phyloP scores from a whole-genome alignment of 139 green algal genomes.

The Marvania coccoides region DNA sequence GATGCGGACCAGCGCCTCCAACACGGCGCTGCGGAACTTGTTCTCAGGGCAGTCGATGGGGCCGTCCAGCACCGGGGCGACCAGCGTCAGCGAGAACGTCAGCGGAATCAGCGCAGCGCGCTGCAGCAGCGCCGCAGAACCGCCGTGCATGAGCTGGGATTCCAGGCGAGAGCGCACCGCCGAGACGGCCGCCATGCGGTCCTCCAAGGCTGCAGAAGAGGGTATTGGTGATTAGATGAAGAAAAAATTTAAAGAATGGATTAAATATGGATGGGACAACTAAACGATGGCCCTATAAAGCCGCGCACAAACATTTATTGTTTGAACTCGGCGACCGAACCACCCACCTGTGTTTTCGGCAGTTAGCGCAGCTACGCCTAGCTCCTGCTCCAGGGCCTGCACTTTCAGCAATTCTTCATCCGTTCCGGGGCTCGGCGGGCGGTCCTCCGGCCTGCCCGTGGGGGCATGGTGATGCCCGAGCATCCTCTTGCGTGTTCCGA shows the following conservation, averaged over 20 bases:
- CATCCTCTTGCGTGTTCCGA: constrained; percentile 1
- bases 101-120: constrained; percentile 39
- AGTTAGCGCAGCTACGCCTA: neutral
- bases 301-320: too few relatives aligned
- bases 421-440: neutral
- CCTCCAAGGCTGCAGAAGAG: constrained; percentile 15
- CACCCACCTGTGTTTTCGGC: neutral
- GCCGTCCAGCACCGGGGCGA: neutral
- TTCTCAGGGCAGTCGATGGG: constrained; percentile 23
- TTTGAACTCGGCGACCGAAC: too few relatives aligned
- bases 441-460: neutral
- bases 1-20: constrained; percentile 48
- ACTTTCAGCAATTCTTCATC: neutral
- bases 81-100: constrained; percentile 22
- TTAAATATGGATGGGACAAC: too few relatives aligned
- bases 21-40: constrained; percentile 36
- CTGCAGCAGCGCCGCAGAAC: constrained; percentile 42
- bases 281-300: too few relatives aligned
- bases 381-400: neutral
- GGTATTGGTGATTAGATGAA: neutral
- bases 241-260: too few relatives aligned
- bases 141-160: constrained; percentile 38
- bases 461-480: neutral
- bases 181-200: constrained; percentile 30
- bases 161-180: constrained; percentile 29